Evolutionary conservation across 306 rosid genomes (phyloP).

Genomic region (Argentina anserina): DNA sequence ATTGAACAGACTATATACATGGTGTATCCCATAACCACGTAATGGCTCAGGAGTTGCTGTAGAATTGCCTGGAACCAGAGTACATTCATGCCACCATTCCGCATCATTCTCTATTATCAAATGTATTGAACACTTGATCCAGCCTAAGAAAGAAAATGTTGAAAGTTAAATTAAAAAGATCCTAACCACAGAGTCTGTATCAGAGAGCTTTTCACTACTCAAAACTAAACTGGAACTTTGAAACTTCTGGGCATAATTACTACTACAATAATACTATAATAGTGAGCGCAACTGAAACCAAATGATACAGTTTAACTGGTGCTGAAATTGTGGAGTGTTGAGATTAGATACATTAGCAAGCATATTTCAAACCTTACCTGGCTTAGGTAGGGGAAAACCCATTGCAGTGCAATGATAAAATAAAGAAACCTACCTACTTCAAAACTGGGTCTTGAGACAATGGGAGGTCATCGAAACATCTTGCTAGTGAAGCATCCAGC

Average conservation of each 20-base stretch:
- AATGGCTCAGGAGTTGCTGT: not conserved
- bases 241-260: not conserved
- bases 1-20: not conserved
- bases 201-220: not conserved
- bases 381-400: not conserved
- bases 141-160: not conserved
- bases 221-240: not conserved
- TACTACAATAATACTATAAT: not conserved
- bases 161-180: not conserved
- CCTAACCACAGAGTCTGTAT: not conserved
- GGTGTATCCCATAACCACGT: not conserved
- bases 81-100: not conserved
- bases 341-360: not conserved
- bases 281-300: not conserved
- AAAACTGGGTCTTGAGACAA: conserved; percentile 37
- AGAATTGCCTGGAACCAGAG: not conserved
- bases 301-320: not conserved
- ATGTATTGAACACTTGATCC: not conserved
- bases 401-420: not conserved
- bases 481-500: conserved; percentile 66
- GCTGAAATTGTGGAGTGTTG: not conserved
- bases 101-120: not conserved
- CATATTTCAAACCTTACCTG: conserved; percentile 24
- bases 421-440: conserved; percentile 13
- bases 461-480: conserved; percentile 32